Evolutionary conservation across 768 basidiomycete genomes (phyloP).

Genomic region (Hypholoma sublateritium): DNA sequence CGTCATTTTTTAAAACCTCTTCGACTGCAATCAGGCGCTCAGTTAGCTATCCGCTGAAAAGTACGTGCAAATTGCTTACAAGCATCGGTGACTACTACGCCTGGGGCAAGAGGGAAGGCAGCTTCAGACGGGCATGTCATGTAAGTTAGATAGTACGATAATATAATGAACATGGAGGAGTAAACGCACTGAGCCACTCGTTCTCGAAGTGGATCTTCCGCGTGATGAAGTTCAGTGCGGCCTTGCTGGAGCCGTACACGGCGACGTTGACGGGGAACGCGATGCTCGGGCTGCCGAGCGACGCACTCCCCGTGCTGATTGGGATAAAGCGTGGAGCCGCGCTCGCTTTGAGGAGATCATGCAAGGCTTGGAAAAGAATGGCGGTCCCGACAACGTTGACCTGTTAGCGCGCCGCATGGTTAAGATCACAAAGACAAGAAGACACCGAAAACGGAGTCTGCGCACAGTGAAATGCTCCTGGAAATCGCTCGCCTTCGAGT

Average conservation of each 20-base stretch:
- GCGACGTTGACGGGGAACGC: neutral
- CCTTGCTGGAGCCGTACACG: constrained; percentile 4
- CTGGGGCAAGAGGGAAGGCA: neutral
- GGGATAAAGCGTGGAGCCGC: neutral
- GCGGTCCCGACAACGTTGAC: neutral
- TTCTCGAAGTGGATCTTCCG: constrained; percentile 13
- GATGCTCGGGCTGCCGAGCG: neutral
- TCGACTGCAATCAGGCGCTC: neutral
- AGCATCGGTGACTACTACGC: neutral
- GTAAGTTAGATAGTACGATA: no score
- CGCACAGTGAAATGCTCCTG: neutral
- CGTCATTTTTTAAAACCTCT: neutral
- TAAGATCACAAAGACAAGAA: neutral
- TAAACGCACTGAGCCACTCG: constrained; percentile 8
- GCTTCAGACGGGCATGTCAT: neutral
- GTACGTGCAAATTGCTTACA: neutral
- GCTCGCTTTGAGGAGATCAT: neutral
- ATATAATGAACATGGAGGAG: neutral
- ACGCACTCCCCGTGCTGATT: neutral
- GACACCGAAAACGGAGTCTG: neutral
- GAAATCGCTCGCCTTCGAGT: neutral
- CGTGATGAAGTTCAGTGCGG: constrained; percentile 6
- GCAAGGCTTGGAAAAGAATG: neutral
- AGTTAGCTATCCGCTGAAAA: neutral
- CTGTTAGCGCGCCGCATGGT: neutral